A percentile compares a stretch with the other conserved stretches of the same genome.
Conservation (phyloP, 148 eudicot species). For the Rhododendron griersonianum region DNA sequence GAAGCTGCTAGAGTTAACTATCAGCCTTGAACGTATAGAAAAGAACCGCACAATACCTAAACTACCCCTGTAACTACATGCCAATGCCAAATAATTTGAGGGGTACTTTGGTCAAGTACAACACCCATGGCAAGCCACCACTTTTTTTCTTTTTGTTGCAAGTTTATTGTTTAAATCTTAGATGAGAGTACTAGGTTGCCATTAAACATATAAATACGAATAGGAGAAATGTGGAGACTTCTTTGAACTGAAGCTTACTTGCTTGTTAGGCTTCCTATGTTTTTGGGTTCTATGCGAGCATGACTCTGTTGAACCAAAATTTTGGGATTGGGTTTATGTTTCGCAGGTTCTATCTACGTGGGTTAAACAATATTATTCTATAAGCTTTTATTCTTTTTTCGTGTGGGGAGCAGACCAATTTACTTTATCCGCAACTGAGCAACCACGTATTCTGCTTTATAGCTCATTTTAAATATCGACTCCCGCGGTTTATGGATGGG, state of each 20-base stretch:
- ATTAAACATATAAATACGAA: not conserved
- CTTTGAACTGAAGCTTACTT: not conserved
- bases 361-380: not conserved
- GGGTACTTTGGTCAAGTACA: too few relatives aligned
- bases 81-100: too few relatives aligned
- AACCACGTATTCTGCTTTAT: not conserved
- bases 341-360: not conserved
- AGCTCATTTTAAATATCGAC: not conserved
- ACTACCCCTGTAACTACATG: too few relatives aligned
- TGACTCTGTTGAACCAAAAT: not conserved
- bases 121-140: too few relatives aligned
- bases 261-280: not conserved
- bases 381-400: not conserved
- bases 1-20: not conserved
- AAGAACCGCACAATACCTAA: too few relatives aligned
- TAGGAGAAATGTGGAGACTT: not conserved
- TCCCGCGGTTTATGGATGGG: not conserved
- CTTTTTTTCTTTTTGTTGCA: too few relatives aligned
- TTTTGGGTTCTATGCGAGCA: not conserved
- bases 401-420: not conserved
- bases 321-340: not conserved
- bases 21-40: not conserved
- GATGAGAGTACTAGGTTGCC: not conserved
- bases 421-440: not conserved
- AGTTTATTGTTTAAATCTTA: not conserved